Base-by-base conservation (phyloP, 2,329 filamentous ascomycete genomes). In the Fusarium nygamai region DNA sequence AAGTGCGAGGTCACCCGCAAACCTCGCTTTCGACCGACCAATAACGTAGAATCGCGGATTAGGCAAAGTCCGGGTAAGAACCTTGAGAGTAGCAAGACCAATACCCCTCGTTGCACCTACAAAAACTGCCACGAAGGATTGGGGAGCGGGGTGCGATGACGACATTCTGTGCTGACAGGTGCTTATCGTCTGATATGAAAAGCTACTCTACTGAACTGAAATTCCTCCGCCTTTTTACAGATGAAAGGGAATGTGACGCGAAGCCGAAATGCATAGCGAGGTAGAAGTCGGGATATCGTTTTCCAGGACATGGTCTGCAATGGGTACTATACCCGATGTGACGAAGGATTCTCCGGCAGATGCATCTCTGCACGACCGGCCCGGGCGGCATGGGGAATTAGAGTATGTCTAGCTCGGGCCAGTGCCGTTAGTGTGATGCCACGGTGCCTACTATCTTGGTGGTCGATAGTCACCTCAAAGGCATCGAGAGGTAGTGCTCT, bases 331-430 rank as follows among this genome's bases (percentile, higher is more conserved):
- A 41, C 27, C 53, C 20, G 14, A 41, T 29, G 11, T 19, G 53
- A 31, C 17, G 36, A 53, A 53, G 58, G 34, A 61, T 61, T 61
- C 58, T 54, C 58, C 58, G 58, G 58, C 44, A 41, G 17, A 61
- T 53, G 11, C 44, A 51, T 39, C 5, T 24, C 9, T 53, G 27
- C 34, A 20, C 12, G 31, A 46, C 39, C 54, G 54, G 29, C 39
- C 38, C 38, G 31, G 31, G n/a, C 58, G 47, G 36, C 29, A 41
- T 46, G 58, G 58, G 34, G 29, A 61, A 61, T 61, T 27, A 24
- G 22, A 9, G 22, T 33, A 20, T n/a, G 14, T 19, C 4, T 31
- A 14, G 24, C 2, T 1, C 7, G 4, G 46, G 19, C 3, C 10
- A 22, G 20, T 53, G 13, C 29, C 29, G 36, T 29, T 10, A 29